Evolutionary conservation across 2,329 filamentous ascomycete genomes (phyloP).

Genomic region (Colletotrichum sp.): DNA sequence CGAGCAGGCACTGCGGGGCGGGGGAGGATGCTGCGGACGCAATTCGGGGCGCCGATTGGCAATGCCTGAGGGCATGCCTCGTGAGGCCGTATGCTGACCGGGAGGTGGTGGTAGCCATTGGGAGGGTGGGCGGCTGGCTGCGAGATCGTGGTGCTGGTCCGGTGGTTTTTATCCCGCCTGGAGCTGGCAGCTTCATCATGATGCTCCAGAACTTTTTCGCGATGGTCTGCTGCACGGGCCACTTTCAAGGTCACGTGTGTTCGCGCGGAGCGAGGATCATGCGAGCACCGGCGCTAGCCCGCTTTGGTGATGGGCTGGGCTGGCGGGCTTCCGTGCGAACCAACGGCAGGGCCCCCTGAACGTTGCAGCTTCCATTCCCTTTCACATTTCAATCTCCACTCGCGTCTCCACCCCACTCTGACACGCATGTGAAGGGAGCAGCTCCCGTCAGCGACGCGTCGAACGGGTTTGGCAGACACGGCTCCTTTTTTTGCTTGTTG

Average conservation of each 20-base stretch:
- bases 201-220: slow-evolving; percentile 20
- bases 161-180: background rate
- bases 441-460: slow-evolving; percentile 3
- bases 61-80: slow-evolving; percentile 20
- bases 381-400: background rate
- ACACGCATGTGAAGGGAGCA: slow-evolving; percentile 7
- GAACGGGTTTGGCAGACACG: background rate
- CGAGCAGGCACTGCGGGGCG: background rate
- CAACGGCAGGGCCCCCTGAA: background rate
- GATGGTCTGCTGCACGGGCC: slow-evolving; percentile 13
- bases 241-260: slow-evolving; percentile 20
- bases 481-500: no score
- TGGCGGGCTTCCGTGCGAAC: background rate
- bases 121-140: background rate
- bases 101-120: slow-evolving; percentile 20
- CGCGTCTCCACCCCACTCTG: background rate
- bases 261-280: slow-evolving; percentile 12
- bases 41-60: slow-evolving; percentile 5
- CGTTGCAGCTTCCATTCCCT: background rate
- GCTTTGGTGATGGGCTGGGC: fast-evolving
- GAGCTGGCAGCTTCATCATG: slow-evolving; percentile 4
- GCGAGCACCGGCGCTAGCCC: background rate
- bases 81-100: slow-evolving; percentile 17
- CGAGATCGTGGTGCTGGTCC: background rate
- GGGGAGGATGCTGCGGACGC: slow-evolving; percentile 3